A percentile compares a stretch with the other conserved stretches of the same genome.
Evolutionary conservation across 805 yeast species (phyloP).

Genomic region (Starmera quercuum): DNA sequence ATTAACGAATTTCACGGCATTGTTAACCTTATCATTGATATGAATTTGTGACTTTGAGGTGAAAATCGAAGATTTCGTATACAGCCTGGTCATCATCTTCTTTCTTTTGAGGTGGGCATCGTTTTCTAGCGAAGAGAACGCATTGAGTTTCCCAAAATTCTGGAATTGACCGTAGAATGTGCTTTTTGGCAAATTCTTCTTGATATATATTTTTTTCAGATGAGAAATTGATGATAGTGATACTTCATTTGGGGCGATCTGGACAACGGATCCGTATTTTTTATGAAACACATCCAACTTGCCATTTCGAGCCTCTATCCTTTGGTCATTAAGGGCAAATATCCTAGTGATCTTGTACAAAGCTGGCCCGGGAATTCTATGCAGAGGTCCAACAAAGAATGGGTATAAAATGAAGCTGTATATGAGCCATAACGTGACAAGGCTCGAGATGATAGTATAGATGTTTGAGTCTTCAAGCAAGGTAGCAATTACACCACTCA

Average conservation of each 20-base stretch:
- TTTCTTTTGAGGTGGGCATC: constrained; percentile 37
- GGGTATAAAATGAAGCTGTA: constrained; percentile 38
- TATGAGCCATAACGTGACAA: constrained; percentile 1
- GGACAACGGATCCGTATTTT: constrained; percentile 54
- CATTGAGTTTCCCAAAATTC: constrained; percentile 49
- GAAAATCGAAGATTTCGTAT: constrained; percentile 36
- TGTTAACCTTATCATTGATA: constrained; percentile 25
- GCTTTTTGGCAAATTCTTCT: constrained; percentile 46
- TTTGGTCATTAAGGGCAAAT: constrained; percentile 33
- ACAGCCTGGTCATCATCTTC: constrained; percentile 31
- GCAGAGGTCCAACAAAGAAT: constrained; percentile 39
- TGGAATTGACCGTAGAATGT: constrained; percentile 52
- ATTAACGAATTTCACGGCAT: constrained; percentile 15
- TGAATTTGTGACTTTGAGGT: constrained; percentile 23
- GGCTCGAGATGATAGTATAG: too few relatives aligned
- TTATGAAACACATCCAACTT: constrained; percentile 43
- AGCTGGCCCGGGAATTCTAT: constrained; percentile 52
- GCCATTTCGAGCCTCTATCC: constrained; percentile 41
- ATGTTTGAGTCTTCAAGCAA: too few relatives aligned
- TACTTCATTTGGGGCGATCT: constrained; percentile 54
- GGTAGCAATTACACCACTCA: too few relatives aligned
- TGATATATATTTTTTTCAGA: constrained; percentile 48
- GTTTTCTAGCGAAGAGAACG: constrained; percentile 48
- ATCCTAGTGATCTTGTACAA: constrained; percentile 37
- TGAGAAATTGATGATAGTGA: constrained; percentile 45